These are phyloP conservation scores for Aspergillus sergii DNA, from an alignment of 2,329 filamentous ascomycete genomes.

Conservation along the genomic window DNA sequence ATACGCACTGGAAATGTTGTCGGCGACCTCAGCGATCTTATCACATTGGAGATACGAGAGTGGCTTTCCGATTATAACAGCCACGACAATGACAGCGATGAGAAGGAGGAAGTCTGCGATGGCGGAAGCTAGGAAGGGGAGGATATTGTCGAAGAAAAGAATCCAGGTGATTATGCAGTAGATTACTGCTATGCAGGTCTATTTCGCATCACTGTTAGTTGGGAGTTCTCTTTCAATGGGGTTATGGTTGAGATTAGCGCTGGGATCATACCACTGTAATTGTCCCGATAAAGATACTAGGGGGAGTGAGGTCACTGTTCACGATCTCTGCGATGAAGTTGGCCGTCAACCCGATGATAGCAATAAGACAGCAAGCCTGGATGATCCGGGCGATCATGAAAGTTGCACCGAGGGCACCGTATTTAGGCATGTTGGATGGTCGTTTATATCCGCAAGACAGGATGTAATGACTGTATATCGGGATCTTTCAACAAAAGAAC, in stretches of 20 bases:
- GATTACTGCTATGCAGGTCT: conserved; percentile 77
- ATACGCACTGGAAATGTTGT: conserved; percentile 53
- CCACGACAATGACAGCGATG: conserved; percentile 75
- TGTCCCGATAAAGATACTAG: conserved; percentile 74
- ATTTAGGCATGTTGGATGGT: conserved; percentile 37
- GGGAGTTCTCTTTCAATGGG: conserved; percentile 12
- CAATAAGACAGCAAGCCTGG: conserved; percentile 71
- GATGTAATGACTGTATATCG: not conserved
- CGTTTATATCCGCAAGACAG: not conserved
- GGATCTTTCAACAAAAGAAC: not conserved
- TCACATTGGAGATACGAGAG: conserved; percentile 77
- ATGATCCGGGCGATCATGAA: conserved; percentile 74
- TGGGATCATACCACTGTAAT: conserved; percentile 70
- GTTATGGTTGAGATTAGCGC: not conserved
- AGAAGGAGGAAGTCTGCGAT: conserved; percentile 70
- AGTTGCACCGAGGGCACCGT: conserved; percentile 74
- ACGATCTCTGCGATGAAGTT: conserved; percentile 83
- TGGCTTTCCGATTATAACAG: conserved; percentile 76
- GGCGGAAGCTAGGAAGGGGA: conserved; percentile 71
- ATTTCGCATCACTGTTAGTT: conserved; percentile 14
- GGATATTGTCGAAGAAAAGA: conserved; percentile 75
- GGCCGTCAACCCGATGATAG: conserved; percentile 76
- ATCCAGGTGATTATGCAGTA: conserved; percentile 81
- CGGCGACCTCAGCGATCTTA: conserved; percentile 51
- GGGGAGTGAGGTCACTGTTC: conserved; percentile 64